Base-by-base conservation (phyloP, 2,329 filamentous ascomycete species). In the Aureobasidium sp. region DNA sequence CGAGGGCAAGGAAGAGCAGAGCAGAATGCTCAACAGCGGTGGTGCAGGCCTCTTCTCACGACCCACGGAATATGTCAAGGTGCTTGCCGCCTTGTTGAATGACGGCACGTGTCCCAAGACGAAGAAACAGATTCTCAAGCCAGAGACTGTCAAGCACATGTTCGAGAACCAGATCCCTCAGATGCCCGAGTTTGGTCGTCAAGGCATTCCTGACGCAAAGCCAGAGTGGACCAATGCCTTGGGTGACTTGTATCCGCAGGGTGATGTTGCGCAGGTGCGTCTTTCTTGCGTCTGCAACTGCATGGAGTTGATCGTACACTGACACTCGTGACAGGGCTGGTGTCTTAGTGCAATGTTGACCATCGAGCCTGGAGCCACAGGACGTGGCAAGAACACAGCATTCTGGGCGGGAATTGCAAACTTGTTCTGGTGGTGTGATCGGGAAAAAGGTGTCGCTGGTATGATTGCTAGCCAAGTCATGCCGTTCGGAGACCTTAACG, bases 51-150 rank as follows among this genome's bases (percentile, higher is more conserved):
- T 79, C 42, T 86, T 79, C 61, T 77, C 79, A 2, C 70, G 68
- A 56, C 80, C 81, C 0, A 71, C 73, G 7, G 81, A 86, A 40
- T 86, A 84, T 59, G 71, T 72, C 53, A 75, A 79, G 56, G 74
- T 86, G 19, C 72, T 88, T 3, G 74, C 80, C 0, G 73, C 76
- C 0, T 68, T 88, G 1, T 68, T 87, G 22, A 88, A 88, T 62
- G 70, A 83, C 56, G 84, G 85, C 40, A 77, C 70, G 0, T 81
- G 76, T 29, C 79, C 84, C 0, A 71, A 60, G 0, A 86, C 80
- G 0, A 75, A 77, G 1, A 63, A 65, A 0, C 70, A 72, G 48
- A 75, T 88, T 27, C 71, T 88, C 6, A 68, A 72, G 17, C 70
- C 74, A 14, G 69, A 74, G 25, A 85, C 81, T 0, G 77, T 88